Percentiles rank a stretch among this genome's conserved stretches.
Conservation (phyloP, 495 filamentous ascomycete species). For the Aspergillus incahuasiensis region DNA sequence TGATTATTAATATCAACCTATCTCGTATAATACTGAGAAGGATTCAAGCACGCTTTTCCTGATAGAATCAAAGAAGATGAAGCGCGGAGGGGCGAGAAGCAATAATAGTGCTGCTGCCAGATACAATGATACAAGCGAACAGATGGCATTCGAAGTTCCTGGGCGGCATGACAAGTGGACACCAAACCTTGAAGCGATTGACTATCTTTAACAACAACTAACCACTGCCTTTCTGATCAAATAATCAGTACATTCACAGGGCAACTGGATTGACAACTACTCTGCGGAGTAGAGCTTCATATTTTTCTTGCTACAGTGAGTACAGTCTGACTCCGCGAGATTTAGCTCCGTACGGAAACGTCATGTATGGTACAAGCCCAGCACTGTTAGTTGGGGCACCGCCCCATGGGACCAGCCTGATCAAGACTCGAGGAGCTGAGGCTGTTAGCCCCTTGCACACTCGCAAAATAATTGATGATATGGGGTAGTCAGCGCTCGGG, state of each 20-base stretch:
- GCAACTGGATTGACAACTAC: background rate
- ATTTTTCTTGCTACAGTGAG: background rate
- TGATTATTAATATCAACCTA: background rate
- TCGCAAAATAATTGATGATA: too few relatives aligned
- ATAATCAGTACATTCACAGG: background rate
- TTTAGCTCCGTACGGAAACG: background rate
- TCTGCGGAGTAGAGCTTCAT: background rate
- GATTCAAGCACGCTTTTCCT: background rate
- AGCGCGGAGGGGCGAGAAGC: conserved; percentile 1
- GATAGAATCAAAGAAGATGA: conserved; percentile 10
- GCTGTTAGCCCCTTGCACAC: too few relatives aligned
- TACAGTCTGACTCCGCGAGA: background rate
- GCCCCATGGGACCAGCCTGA: background rate
- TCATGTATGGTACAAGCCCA: background rate
- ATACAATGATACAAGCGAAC: conserved; percentile 1
- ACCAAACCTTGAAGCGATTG: conserved; percentile 2
- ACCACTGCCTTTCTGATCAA: background rate
- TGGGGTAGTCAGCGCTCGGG: too few relatives aligned
- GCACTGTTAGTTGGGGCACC: background rate
- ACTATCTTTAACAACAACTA: background rate
- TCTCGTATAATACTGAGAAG: background rate
- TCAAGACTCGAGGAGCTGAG: background rate
- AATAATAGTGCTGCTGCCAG: background rate
- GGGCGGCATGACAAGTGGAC: background rate
- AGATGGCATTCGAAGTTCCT: background rate